These are phyloP conservation scores for Suhomyces vadensis DNA, from an alignment of 805 yeast species.

Conservation along the genomic window DNA sequence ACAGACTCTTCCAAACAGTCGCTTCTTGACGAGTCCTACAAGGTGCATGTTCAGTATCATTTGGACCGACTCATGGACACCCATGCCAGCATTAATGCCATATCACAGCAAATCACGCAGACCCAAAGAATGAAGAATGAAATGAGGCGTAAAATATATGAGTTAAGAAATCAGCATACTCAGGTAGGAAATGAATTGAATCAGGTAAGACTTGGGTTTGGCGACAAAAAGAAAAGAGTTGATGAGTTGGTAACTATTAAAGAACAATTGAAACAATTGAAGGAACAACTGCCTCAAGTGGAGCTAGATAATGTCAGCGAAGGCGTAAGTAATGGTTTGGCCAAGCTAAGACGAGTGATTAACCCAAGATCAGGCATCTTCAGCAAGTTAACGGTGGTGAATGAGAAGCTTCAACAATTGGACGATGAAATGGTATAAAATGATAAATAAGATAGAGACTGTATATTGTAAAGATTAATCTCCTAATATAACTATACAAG, in stretches of 20 bases:
- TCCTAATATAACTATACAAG: slow-evolving; percentile 1
- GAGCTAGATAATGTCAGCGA: slow-evolving; percentile 2
- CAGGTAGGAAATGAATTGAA: slow-evolving; percentile 35
- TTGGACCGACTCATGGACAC: slow-evolving; percentile 33
- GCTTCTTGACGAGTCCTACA: slow-evolving; percentile 32
- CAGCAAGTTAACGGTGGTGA: slow-evolving; percentile 22
- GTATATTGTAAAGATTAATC: background rate
- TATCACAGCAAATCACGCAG: slow-evolving; percentile 27
- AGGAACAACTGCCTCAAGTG: slow-evolving; percentile 5
- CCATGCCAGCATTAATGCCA: slow-evolving; percentile 35
- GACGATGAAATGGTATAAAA: slow-evolving; percentile 16
- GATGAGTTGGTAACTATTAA: slow-evolving; percentile 16
- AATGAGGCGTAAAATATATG: slow-evolving; percentile 29
- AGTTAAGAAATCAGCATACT: slow-evolving; percentile 31
- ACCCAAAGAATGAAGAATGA: slow-evolving; percentile 36
- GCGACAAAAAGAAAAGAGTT: slow-evolving; percentile 16
- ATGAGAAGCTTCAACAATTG: slow-evolving; percentile 21
- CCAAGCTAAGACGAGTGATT: slow-evolving; percentile 17
- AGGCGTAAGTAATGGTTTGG: slow-evolving; percentile 13
- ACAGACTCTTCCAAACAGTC: slow-evolving; percentile 17
- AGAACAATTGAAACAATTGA: slow-evolving; percentile 11
- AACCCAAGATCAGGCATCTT: slow-evolving; percentile 29
- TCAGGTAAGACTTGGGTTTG: slow-evolving; percentile 23
- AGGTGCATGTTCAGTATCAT: slow-evolving; percentile 28
- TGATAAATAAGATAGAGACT: no score